phyloP scores from a whole-genome alignment of 495 filamentous ascomycete genomes.

The Penicillium goetzii region DNA sequence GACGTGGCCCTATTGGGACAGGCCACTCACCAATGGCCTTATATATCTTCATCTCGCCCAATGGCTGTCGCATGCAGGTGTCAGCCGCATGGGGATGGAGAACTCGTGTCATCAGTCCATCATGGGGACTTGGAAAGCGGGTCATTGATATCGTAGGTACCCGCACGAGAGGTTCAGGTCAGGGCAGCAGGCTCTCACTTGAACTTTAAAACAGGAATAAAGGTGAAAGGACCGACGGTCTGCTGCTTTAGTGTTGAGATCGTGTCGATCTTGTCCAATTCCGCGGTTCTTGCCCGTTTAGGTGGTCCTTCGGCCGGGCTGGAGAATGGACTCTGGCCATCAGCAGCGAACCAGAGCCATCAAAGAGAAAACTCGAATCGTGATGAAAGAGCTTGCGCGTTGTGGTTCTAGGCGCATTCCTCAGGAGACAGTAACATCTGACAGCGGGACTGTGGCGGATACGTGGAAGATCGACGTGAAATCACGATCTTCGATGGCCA shows the following conservation, averaged over 20 bases:
- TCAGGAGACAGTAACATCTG: constrained; percentile 20
- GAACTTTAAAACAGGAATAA: not conserved
- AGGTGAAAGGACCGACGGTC: not conserved
- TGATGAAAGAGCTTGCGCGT: constrained; percentile 16
- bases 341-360: constrained; percentile 10
- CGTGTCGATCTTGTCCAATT: constrained; percentile 22
- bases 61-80: constrained; percentile 28
- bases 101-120: constrained; percentile 17
- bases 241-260: constrained; percentile 5
- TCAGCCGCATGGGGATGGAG: constrained; percentile 32
- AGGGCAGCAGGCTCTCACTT: not conserved
- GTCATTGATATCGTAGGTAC: constrained; percentile 13
- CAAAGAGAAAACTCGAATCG: not conserved
- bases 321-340: constrained; percentile 12
- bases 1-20: not conserved
- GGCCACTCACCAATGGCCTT: not conserved
- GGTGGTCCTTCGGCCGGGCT: not conserved
- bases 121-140: constrained; percentile 6
- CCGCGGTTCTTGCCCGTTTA: not conserved
- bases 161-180: constrained; percentile 2
- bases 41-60: constrained; percentile 20
- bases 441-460: constrained; percentile 27
- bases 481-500: constrained; percentile 16
- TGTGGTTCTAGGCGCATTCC: constrained; percentile 23
- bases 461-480: constrained; percentile 23